Evolutionary conservation across 2,329 filamentous ascomycete genomes (phyloP).

Genomic region (Salinomyces thailandicus): DNA sequence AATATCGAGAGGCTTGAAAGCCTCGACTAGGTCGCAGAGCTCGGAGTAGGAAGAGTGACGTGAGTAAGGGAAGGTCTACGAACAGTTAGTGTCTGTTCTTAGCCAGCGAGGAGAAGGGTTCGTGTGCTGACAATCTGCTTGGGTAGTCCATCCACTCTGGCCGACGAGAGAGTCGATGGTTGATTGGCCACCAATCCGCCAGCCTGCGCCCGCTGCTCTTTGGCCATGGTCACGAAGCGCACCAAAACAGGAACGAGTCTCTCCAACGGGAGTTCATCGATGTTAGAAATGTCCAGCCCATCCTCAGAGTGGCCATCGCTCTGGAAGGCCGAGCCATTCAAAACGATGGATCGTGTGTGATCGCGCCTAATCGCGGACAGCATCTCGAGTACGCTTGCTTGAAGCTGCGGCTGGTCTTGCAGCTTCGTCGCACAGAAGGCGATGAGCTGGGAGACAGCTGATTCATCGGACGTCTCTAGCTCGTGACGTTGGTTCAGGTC

Average conservation of each 20-base stretch:
- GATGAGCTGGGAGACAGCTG: slow-evolving; percentile 43
- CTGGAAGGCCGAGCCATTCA: slow-evolving; percentile 18
- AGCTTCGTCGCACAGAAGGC: slow-evolving; percentile 38
- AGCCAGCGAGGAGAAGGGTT: too few relatives aligned
- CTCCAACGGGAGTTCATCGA: slow-evolving; percentile 23
- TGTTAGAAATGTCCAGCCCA: slow-evolving; percentile 4
- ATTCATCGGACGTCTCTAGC: slow-evolving; percentile 46
- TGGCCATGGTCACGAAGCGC: slow-evolving; percentile 14
- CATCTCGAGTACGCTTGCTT: slow-evolving; percentile 27
- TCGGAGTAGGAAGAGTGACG: slow-evolving; percentile 81
- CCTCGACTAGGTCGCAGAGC: slow-evolving; percentile 57
- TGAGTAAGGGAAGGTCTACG: slow-evolving; percentile 64
- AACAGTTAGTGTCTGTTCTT: slow-evolving; percentile 3
- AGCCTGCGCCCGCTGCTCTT: slow-evolving; percentile 5
- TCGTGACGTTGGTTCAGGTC: slow-evolving; percentile 61
- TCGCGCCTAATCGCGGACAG: slow-evolving; percentile 20
- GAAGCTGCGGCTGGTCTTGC: slow-evolving; percentile 23
- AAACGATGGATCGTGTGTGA: slow-evolving; percentile 12
- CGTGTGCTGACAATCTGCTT: slow-evolving; percentile 22
- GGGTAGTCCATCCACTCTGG: slow-evolving; percentile 12
- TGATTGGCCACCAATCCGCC: background rate
- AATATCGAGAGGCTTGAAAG: slow-evolving; percentile 63
- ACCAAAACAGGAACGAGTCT: slow-evolving; percentile 23
- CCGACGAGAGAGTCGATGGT: slow-evolving; percentile 3
- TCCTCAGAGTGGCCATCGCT: slow-evolving; percentile 5